phyloP scores from a whole-genome alignment of 2,329 filamentous ascomycete genomes.

The Aspergillus candidus region DNA sequence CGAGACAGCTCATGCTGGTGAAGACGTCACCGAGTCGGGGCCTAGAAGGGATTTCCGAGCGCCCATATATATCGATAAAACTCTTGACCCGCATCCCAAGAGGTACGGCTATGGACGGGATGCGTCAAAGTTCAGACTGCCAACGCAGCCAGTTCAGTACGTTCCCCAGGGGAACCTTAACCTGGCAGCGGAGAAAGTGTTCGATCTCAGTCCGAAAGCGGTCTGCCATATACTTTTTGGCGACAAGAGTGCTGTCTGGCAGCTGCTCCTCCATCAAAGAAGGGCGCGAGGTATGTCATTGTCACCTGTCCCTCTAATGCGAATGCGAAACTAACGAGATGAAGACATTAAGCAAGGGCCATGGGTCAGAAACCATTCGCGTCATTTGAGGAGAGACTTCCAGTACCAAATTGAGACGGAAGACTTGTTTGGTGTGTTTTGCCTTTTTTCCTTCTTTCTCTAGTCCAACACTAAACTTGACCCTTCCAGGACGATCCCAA shows the following conservation, averaged over 20 bases:
- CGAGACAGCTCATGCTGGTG: conserved; percentile 43
- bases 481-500: conserved; percentile 41
- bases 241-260: conserved; percentile 91
- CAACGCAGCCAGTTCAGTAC: conserved; percentile 72
- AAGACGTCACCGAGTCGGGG: conserved; percentile 32
- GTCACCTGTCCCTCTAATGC: conserved; percentile 3
- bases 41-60: conserved; percentile 48
- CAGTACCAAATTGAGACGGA: conserved; percentile 67
- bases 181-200: conserved; percentile 70
- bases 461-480: not conserved
- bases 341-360: conserved; percentile 74
- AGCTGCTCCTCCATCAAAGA: conserved; percentile 79
- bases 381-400: conserved; percentile 70
- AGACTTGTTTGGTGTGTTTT: conserved; percentile 54
- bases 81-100: conserved; percentile 46
- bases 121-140: conserved; percentile 71
- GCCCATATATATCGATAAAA: conserved; percentile 57
- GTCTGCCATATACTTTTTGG: conserved; percentile 96
- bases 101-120: conserved; percentile 37
- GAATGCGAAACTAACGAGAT: conserved; percentile 11
- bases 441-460: not conserved
- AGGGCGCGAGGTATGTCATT: conserved; percentile 54
- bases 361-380: conserved; percentile 67
- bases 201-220: conserved; percentile 87
- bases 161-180: conserved; percentile 75